phyloP scores from a whole-genome alignment of 106 monocot species.

The Platanthera zijinensis region DNA sequence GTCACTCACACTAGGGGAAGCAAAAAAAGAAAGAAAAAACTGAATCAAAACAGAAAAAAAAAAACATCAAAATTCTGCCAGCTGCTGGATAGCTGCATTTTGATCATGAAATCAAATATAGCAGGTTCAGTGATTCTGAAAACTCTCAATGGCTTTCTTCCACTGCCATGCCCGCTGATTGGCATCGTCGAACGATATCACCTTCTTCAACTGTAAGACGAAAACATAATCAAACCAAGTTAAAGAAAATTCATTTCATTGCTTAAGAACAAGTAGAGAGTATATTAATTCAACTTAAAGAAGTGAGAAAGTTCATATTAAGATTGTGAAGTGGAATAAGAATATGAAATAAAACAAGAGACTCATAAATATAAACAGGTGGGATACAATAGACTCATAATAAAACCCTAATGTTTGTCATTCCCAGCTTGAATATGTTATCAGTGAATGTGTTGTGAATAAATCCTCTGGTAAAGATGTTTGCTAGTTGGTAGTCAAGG shows the following conservation, averaged over 20 bases:
- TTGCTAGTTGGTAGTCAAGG: too few relatives aligned
- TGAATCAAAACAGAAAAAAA: too few relatives aligned
- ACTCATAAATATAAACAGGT: too few relatives aligned
- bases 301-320: background rate
- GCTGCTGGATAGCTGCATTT: background rate
- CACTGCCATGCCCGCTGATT: slow-evolving; percentile 87
- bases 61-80: too few relatives aligned
- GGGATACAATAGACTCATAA: too few relatives aligned
- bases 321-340: background rate
- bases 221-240: background rate
- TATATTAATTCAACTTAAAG: background rate
- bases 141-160: slow-evolving; percentile 81
- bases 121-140: slow-evolving; percentile 24
- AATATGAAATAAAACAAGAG: too few relatives aligned
- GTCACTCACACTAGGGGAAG: background rate
- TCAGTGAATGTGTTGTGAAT: too few relatives aligned
- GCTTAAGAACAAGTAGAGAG: background rate
- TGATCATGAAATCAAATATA: background rate
- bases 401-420: too few relatives aligned
- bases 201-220: slow-evolving; percentile 64
- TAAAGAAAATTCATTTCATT: background rate
- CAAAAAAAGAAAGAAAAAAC: background rate
- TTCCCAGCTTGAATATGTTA: too few relatives aligned
- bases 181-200: slow-evolving; percentile 79
- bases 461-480: too few relatives aligned